These are phyloP conservation scores for Babjeviella inositovora DNA, from an alignment of 805 yeast genomes.

Conservation along the genomic window DNA sequence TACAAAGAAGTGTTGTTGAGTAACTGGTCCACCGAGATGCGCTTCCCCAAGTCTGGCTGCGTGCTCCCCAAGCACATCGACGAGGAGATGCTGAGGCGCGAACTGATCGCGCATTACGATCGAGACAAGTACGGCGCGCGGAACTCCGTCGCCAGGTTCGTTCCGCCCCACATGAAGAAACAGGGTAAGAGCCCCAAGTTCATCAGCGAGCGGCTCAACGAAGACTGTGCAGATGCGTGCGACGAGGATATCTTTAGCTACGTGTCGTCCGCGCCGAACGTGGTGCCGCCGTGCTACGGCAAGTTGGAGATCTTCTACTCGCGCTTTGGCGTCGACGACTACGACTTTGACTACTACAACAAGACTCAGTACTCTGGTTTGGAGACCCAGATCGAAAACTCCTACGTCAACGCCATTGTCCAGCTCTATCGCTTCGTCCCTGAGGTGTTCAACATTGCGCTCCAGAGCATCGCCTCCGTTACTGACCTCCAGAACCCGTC, in stretches of 20 bases:
- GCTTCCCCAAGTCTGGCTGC: slow-evolving; percentile 45
- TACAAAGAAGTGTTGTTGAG: slow-evolving; percentile 66
- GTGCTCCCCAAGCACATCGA: slow-evolving; percentile 41
- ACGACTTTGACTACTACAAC: slow-evolving; percentile 80
- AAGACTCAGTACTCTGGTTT: slow-evolving; percentile 62
- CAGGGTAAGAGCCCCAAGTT: slow-evolving; percentile 29
- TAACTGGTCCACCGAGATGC: slow-evolving; percentile 55
- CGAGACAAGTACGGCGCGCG: slow-evolving; percentile 39
- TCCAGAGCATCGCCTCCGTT: slow-evolving; percentile 38
- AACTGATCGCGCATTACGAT: slow-evolving; percentile 35
- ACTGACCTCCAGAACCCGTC: slow-evolving; percentile 32
- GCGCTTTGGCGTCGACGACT: slow-evolving; percentile 84
- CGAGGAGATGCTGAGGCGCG: slow-evolving; percentile 20
- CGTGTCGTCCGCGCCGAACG: slow-evolving; percentile 12
- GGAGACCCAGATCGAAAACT: slow-evolving; percentile 75
- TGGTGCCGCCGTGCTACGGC: slow-evolving; percentile 61
- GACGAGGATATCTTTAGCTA: slow-evolving; percentile 11
- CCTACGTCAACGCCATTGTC: slow-evolving; percentile 61
- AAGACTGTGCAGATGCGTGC: slow-evolving; percentile 8
- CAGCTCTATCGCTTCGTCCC: slow-evolving; percentile 74
- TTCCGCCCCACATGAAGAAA: slow-evolving; percentile 13
- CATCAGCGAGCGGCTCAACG: slow-evolving; percentile 35
- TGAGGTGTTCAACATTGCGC: slow-evolving; percentile 48
- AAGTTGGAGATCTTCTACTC: slow-evolving; percentile 69
- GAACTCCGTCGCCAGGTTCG: slow-evolving; percentile 26